These are phyloP conservation scores for Talaromyces sp. DNA, from an alignment of 2,329 filamentous ascomycete genomes.

Conservation along the genomic window DNA sequence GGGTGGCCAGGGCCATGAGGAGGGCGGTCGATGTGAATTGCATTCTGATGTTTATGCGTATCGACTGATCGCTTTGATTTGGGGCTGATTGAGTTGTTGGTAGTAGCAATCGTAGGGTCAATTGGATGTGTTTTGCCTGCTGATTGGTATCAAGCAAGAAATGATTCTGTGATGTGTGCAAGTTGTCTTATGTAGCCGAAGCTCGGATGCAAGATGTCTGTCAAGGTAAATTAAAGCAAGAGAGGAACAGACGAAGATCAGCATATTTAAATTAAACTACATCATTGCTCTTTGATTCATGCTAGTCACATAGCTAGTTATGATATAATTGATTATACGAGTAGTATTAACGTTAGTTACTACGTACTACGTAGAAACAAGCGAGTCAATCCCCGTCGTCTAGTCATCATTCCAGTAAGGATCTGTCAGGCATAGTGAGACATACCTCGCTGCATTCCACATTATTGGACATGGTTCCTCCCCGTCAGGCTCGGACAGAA, in stretches of 20 bases:
- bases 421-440: neutral
- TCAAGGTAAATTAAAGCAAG: neutral
- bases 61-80: too few species aligned
- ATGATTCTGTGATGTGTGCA: neutral
- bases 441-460: neutral
- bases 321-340: conserved; percentile 9
- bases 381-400: neutral
- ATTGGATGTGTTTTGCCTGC: neutral
- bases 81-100: neutral
- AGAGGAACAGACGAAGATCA: conserved; percentile 4
- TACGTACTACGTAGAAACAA: neutral
- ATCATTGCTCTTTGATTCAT: neutral
- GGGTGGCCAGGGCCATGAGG: neutral
- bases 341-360: too few species aligned
- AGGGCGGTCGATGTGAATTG: conserved; percentile 1
- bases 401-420: neutral
- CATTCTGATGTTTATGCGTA: conserved; percentile 1
- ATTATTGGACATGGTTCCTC: neutral
- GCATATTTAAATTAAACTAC: conserved; percentile 1
- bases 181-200: neutral
- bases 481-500: neutral
- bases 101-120: neutral
- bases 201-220: too few species aligned
- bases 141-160: neutral
- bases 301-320: neutral